Conservation (phyloP, 306 rosid genomes). For the Ziziphus jujuba region DNA sequence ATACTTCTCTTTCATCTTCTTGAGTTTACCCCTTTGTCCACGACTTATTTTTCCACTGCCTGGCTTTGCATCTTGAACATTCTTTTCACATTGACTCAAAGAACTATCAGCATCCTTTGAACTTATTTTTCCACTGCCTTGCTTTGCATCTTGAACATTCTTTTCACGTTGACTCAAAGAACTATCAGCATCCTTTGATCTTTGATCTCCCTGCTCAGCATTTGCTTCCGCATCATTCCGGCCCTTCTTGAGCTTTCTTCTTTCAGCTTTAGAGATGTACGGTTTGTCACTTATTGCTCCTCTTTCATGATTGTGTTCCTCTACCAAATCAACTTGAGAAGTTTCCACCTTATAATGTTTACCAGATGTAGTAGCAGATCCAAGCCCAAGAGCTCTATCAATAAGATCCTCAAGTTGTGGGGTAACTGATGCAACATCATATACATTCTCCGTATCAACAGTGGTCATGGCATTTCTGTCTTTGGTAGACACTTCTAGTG, state of each 20-base stretch:
- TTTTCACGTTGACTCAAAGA: conserved; percentile 39
- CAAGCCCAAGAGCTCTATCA: conserved; percentile 92
- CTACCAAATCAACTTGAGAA: conserved; percentile 46
- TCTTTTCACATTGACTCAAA: conserved; percentile 43
- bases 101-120: conserved; percentile 42
- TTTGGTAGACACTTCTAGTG: conserved; percentile 33
- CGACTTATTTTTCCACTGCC: conserved; percentile 70
- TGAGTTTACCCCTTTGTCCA: conserved; percentile 84
- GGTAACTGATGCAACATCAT: conserved; percentile 48
- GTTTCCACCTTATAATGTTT: conserved; percentile 48
- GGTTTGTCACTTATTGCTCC: conserved; percentile 72
- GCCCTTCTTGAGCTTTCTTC: conserved; percentile 87
- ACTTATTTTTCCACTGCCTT: conserved; percentile 55
- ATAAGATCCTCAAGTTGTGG: conserved; percentile 90
- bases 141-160: conserved; percentile 48
- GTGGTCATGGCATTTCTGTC: conserved; percentile 30
- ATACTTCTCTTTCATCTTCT: conserved; percentile 93
- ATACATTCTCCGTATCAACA: conserved; percentile 37
- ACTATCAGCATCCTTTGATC: conserved; percentile 34
- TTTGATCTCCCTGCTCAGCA: conserved; percentile 44
- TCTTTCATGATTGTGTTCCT: conserved; percentile 47
- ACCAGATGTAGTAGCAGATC: conserved; percentile 58
- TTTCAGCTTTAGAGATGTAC: conserved; percentile 84
- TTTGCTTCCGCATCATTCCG: conserved; percentile 49
- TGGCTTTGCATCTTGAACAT: conserved; percentile 48